These are phyloP conservation scores for Haplosporangium sp. DNA, from an alignment of 371 early-diverging fungal species.

Conservation along the genomic window DNA sequence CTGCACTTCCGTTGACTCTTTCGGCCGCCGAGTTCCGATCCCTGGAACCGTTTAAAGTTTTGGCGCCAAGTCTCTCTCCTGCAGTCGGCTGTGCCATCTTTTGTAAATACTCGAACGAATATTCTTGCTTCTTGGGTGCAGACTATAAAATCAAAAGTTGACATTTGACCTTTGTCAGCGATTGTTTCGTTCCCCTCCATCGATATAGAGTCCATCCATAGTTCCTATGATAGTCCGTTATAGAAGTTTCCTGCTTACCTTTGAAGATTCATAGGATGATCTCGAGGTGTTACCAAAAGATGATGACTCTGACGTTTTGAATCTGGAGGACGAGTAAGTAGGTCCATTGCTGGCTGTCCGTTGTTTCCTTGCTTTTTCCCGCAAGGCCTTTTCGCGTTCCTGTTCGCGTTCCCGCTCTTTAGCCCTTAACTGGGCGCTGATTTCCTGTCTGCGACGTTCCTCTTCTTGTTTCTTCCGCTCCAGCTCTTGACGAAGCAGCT, in stretches of 20 bases:
- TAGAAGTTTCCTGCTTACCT: slow-evolving; percentile 12
- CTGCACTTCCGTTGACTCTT: slow-evolving; percentile 6
- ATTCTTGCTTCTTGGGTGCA: slow-evolving; percentile 25
- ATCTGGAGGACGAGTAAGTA: slow-evolving; percentile 33
- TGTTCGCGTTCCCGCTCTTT: slow-evolving; percentile 41
- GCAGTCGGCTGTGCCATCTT: slow-evolving; percentile 32
- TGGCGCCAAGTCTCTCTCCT: slow-evolving; percentile 4
- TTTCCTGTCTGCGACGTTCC: slow-evolving; percentile 31
- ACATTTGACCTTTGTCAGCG: not conserved
- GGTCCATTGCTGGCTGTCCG: slow-evolving; percentile 26
- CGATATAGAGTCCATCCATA: no score
- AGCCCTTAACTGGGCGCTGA: slow-evolving; percentile 30
- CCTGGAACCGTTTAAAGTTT: slow-evolving; percentile 8
- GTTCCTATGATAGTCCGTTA: no score
- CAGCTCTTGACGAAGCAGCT: slow-evolving; percentile 28
- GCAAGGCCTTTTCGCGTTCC: slow-evolving; percentile 23
- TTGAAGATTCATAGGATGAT: slow-evolving; percentile 14
- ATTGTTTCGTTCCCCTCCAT: not conserved
- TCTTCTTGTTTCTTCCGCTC: slow-evolving; percentile 40
- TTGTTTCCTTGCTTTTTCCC: slow-evolving; percentile 30
- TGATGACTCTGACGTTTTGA: slow-evolving; percentile 25
- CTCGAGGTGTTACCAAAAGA: slow-evolving; percentile 16
- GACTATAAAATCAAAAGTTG: slow-evolving; percentile 11
- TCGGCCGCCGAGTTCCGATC: slow-evolving; percentile 18
- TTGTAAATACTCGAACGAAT: slow-evolving; percentile 39